Conservation (phyloP, 2,329 filamentous ascomycete genomes). For the Triangularia verruculosa region DNA sequence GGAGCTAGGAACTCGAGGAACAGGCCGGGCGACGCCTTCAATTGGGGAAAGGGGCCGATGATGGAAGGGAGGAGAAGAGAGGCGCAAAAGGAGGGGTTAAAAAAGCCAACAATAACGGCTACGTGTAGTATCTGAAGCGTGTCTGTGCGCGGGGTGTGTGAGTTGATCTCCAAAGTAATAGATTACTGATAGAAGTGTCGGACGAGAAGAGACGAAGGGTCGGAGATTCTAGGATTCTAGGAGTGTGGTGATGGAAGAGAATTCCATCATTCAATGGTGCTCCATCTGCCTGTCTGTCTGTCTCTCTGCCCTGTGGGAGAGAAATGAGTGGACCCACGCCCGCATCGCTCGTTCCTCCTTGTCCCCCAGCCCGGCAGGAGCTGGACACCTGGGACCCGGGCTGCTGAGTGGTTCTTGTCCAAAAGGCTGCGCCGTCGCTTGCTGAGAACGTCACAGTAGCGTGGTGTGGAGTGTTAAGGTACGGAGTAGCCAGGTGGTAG, state of each 20-base stretch:
- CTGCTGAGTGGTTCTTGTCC: conserved; percentile 5
- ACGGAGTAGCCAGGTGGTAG: conserved; percentile 4
- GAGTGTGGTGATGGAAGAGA: neutral
- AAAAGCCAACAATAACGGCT: neutral
- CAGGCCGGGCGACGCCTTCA: neutral
- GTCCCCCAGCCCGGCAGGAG: neutral
- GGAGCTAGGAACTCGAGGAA: neutral
- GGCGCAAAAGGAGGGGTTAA: neutral
- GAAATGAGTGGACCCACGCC: neutral
- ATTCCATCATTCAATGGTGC: neutral
- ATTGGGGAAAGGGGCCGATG: neutral
- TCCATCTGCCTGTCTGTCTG: neutral
- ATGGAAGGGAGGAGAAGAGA: neutral
- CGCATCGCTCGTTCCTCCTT: neutral
- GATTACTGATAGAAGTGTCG: neutral
- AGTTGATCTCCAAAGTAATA: neutral
- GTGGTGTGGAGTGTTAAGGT: conserved; percentile 3
- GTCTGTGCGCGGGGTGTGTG: neutral
- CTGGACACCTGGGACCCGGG: neutral
- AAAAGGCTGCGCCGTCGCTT: conserved; percentile 9
- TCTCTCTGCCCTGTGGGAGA: neutral
- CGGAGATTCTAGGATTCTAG: neutral
- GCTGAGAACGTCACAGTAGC: conserved; percentile 1
- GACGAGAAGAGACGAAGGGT: neutral
- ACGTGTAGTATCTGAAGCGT: neutral